Evolutionary conservation across 352 stramenopile species (phyloP).

Genomic region (Phytophthora parvispora): DNA sequence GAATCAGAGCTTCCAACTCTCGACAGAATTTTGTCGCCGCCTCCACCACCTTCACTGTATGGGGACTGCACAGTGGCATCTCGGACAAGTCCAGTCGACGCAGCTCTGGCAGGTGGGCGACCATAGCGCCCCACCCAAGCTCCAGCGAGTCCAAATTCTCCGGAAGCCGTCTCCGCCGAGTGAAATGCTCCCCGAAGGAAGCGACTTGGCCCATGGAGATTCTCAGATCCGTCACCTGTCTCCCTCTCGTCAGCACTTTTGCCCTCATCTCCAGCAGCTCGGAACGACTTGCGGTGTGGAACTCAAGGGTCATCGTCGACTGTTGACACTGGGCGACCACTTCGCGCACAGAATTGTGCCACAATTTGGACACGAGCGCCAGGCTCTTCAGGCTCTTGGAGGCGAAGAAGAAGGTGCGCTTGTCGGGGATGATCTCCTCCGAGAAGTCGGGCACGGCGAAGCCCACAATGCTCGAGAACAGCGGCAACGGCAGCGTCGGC

Average conservation of each 20-base stretch:
- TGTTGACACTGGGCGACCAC: constrained; percentile 18
- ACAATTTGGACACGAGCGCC: constrained; percentile 35
- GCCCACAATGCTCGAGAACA: constrained; percentile 3
- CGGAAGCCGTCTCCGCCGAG: constrained; percentile 16
- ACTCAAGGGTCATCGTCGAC: constrained; percentile 27
- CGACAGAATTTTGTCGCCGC: constrained; percentile 26
- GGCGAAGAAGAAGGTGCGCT: neutral
- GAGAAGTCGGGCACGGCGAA: constrained; percentile 12
- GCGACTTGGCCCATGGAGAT: constrained; percentile 31
- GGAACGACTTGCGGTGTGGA: constrained; percentile 24
- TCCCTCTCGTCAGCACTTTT: constrained; percentile 14
- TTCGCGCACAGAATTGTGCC: constrained; percentile 26
- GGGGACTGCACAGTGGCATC: constrained; percentile 28
- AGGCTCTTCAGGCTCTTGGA: constrained; percentile 9
- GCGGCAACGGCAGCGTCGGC: constrained; percentile 6
- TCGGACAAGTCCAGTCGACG: constrained; percentile 32
- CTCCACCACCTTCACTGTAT: constrained; percentile 24
- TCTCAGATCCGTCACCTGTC: constrained; percentile 29
- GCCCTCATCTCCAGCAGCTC: constrained; percentile 25
- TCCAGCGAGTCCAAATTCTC: constrained; percentile 26
- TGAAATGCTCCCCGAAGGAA: constrained; percentile 27
- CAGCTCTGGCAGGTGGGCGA: constrained; percentile 20
- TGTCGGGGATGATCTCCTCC: constrained; percentile 8
- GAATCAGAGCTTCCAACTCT: constrained; percentile 31
- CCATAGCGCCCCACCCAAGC: constrained; percentile 27